These are phyloP conservation scores for Kodamaea jinghongensis DNA, from an alignment of 805 yeast species.

Conservation along the genomic window DNA sequence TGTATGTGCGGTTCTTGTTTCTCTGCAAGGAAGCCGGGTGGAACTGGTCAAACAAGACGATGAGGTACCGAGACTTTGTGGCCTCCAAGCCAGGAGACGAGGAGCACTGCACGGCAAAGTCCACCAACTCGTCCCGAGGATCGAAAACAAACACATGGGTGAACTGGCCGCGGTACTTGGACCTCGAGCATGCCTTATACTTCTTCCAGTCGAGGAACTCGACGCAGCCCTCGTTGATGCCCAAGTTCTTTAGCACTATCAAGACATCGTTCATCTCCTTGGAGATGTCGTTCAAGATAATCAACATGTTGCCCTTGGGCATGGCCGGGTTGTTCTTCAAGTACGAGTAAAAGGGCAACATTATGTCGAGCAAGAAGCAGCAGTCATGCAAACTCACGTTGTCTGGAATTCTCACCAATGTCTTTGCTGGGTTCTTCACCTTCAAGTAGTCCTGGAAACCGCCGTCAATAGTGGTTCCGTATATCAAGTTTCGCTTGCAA, in stretches of 20 bases:
- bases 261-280: conserved; percentile 39
- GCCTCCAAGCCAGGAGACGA: conserved; percentile 28
- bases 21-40: conserved; percentile 12
- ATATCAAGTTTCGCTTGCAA: conserved; percentile 24
- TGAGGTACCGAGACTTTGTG: conserved; percentile 23
- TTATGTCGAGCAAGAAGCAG: conserved; percentile 31
- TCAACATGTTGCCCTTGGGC: conserved; percentile 18
- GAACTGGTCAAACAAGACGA: conserved; percentile 20
- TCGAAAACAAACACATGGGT: conserved; percentile 23
- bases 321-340: conserved; percentile 17
- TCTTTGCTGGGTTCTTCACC: conserved; percentile 22
- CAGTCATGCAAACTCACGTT: conserved; percentile 36
- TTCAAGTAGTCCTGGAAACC: conserved; percentile 39
- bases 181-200: neutral
- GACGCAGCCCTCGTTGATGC: conserved; percentile 9
- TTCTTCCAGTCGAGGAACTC: conserved; percentile 12
- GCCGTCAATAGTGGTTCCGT: conserved; percentile 37
- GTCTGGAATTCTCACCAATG: conserved; percentile 28
- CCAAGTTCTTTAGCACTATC: conserved; percentile 29
- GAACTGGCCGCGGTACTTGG: conserved; percentile 14
- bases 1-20: conserved; percentile 7
- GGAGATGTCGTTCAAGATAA: conserved; percentile 26
- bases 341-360: conserved; percentile 34
- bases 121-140: conserved; percentile 13
- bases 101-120: conserved; percentile 20